Base-by-base conservation (phyloP, 2,329 filamentous ascomycete genomes). In the Epichloe festucae region DNA sequence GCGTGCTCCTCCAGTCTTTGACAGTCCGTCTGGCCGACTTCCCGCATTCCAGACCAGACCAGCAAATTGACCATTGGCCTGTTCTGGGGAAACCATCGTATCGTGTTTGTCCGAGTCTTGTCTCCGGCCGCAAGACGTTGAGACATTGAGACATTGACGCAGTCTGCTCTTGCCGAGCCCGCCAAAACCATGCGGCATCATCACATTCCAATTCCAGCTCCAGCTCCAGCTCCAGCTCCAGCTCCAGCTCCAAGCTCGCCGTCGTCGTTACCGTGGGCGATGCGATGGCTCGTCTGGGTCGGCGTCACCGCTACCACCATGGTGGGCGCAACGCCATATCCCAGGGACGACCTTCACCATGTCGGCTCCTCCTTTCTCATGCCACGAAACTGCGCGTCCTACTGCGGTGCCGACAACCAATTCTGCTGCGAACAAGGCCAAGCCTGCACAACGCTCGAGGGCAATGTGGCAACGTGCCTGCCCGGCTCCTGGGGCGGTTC, bases 351-450 rank as follows among this genome's bases (percentile, higher is more conserved):
- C 53, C 61, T 76, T 34, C 71, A 74, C 59, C 72, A 73, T 59
- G 53, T 57, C 34, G 76, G 75, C 57, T 73, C 70, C 58, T 73
- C 73, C 51, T 79, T 70, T 55, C 70, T 81, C 41, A 68, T 73
- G 67, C 67, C 64, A 19, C 71, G 76, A 55, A 64, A 62, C 52
- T 81, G 78, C 67, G 69, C 64, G 45, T 63, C 71, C 38, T 73
- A 73, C 65, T 83, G 79, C 64, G 79, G 79, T 54, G 63, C 67
- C 49, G 65, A 77, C 50, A 74, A 74, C 58, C 71, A 77, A 62
- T 74, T 73, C 64, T 82, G 79, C 67, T 83, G 79, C 60, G 63
- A 62, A 21, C 57, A 64, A 50, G 69, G 68, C 50, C 64, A 78
- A 60, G 60, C 66, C 35, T 82, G 79, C 69, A 73, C 70, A 52